Conservation (phyloP, 164 flowering plant species). For the Stephania yunnanensis region DNA sequence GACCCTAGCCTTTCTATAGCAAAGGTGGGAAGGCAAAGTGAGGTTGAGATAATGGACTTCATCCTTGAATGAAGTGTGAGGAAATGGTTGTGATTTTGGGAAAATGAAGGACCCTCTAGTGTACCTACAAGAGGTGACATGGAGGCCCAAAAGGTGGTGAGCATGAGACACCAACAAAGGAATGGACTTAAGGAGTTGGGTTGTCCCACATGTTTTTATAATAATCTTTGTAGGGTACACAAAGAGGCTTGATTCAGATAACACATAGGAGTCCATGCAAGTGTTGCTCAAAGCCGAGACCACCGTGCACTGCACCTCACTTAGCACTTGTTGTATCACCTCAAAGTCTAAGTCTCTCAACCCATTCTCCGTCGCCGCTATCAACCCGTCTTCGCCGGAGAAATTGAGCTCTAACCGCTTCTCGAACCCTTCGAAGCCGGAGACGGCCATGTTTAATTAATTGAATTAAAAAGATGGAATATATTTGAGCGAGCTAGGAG, state of each 20-base stretch:
- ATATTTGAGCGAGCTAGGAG: background rate
- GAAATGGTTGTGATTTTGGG: constrained; percentile 74
- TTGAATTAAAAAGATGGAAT: constrained; percentile 8
- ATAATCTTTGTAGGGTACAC: constrained; percentile 71
- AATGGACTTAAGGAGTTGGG: constrained; percentile 72
- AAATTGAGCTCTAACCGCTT: constrained; percentile 84
- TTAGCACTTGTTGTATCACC: constrained; percentile 39
- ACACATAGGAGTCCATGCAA: constrained; percentile 63
- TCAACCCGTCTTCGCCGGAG: constrained; percentile 45
- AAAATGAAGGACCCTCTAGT: constrained; percentile 86
- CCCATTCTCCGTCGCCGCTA: constrained; percentile 15
- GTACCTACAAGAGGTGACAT: constrained; percentile 50
- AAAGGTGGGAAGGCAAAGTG: constrained; percentile 41
- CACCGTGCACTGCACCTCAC: constrained; percentile 67
- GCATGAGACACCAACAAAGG: constrained; percentile 55
- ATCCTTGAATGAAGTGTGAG: constrained; percentile 69
- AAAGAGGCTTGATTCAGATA: constrained; percentile 78
- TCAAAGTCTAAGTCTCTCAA: constrained; percentile 48
- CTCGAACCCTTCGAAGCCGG: constrained; percentile 89
- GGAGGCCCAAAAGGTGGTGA: constrained; percentile 35
- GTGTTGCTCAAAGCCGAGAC: constrained; percentile 67
- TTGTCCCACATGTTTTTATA: constrained; percentile 90
- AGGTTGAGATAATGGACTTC: constrained; percentile 61
- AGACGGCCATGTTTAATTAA: constrained; percentile 43
- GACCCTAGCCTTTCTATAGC: constrained; percentile 53